phyloP scores from a whole-genome alignment of 2,329 filamentous ascomycete genomes.

The Huntiella bhutanensis region DNA sequence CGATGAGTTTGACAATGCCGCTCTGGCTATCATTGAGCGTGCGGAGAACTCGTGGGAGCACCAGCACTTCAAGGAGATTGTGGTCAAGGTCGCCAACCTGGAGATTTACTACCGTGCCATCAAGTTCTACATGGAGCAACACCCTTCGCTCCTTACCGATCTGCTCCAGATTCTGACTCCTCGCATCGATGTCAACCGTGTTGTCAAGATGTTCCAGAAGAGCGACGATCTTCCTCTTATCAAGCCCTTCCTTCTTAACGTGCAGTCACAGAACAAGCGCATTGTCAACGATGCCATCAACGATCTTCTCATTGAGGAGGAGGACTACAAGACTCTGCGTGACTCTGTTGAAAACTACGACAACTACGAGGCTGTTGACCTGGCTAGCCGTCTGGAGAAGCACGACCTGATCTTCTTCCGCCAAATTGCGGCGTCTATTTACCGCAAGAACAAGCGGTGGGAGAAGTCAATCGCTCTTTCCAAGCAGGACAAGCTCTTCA shows the following conservation, averaged over 20 bases:
- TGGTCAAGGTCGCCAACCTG: constrained; percentile 92
- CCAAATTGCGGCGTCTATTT: constrained; percentile 94
- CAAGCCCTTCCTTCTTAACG: constrained; percentile 95
- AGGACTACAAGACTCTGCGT: constrained; percentile 95
- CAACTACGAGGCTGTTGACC: constrained; percentile 90
- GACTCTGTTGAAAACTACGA: constrained; percentile 98
- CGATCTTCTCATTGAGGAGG: constrained; percentile 91
- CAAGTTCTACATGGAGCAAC: constrained; percentile 95
- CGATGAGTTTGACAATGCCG: constrained; percentile 94
- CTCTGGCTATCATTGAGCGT: constrained; percentile 92
- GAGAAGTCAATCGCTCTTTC: constrained; percentile 95
- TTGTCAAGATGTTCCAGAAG: constrained; percentile 98
- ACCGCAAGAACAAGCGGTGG: constrained; percentile 99
- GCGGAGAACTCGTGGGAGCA: constrained; percentile 97
- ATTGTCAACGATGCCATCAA: constrained; percentile 97
- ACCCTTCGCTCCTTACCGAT: constrained; percentile 89
- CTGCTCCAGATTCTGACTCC: constrained; percentile 80
- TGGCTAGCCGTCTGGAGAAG: constrained; percentile 84
- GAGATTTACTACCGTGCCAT: constrained; percentile 97
- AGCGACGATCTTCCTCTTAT: constrained; percentile 95
- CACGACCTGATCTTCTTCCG: constrained; percentile 98
- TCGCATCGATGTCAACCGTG: constrained; percentile 91
- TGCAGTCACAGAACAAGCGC: constrained; percentile 94
- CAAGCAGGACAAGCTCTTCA: constrained; percentile 98
- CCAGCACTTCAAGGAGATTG: constrained; percentile 97